These are phyloP conservation scores for Capronia americana DNA, from an alignment of 2,329 filamentous ascomycete genomes.

Conservation along the genomic window DNA sequence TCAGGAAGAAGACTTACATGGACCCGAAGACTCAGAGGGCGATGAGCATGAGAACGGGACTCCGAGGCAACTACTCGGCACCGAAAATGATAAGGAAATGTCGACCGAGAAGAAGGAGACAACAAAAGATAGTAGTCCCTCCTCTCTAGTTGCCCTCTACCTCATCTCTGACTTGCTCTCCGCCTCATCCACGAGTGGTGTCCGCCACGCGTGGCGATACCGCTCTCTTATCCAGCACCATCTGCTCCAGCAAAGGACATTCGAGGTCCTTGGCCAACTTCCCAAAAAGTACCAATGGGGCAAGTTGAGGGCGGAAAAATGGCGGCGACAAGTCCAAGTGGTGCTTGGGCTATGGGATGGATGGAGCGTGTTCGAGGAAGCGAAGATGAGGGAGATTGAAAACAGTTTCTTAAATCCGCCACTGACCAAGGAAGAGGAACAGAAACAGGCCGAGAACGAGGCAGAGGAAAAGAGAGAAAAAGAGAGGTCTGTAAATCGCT, in stretches of 20 bases:
- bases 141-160: slow-evolving; percentile 82
- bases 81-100: not conserved
- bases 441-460: slow-evolving; percentile 51
- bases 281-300: slow-evolving; percentile 79
- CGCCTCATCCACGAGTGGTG: slow-evolving; percentile 74
- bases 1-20: slow-evolving; percentile 44
- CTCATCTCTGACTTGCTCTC: slow-evolving; percentile 80
- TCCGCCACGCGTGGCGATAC: slow-evolving; percentile 86
- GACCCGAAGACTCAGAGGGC: slow-evolving; percentile 38
- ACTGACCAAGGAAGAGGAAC: slow-evolving; percentile 53
- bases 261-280: slow-evolving; percentile 76
- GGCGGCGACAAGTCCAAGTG: slow-evolving; percentile 75
- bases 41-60: slow-evolving; percentile 35
- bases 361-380: slow-evolving; percentile 72
- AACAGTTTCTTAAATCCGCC: slow-evolving; percentile 75
- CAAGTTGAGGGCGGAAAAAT: slow-evolving; percentile 79
- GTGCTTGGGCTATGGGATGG: slow-evolving; percentile 73
- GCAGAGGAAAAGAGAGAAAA: slow-evolving; percentile 48
- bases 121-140: slow-evolving; percentile 68
- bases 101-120: not conserved
- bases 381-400: slow-evolving; percentile 74
- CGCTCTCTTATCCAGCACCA: slow-evolving; percentile 73
- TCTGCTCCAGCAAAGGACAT: slow-evolving; percentile 71
- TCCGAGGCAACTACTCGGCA: not conserved
- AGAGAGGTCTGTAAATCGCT: slow-evolving; percentile 25